Percentiles rank a stretch among this genome's conserved stretches.
phyloP scores from a whole-genome alignment of 2,329 filamentous ascomycete species.

The Hypoxylon sp. region DNA sequence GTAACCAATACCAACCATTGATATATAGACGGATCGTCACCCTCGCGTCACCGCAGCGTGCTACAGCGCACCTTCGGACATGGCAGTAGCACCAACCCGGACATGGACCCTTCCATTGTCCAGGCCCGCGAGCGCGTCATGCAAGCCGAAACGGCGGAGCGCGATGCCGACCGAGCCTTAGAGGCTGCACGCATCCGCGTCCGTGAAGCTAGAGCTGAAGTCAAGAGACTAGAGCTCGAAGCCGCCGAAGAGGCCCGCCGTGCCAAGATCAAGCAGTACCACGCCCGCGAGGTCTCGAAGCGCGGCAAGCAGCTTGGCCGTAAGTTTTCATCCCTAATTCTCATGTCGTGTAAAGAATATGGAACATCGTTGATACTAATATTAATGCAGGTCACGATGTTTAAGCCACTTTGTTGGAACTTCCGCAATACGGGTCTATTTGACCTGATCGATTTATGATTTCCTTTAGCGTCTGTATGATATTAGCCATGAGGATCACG shows the following conservation, averaged over 20 bases:
- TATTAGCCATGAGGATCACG: slow-evolving; percentile 6
- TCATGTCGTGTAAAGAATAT: not conserved
- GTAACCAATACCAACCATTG: not conserved
- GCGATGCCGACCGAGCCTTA: slow-evolving; percentile 74
- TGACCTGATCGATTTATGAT: not conserved
- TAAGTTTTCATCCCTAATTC: slow-evolving; percentile 58
- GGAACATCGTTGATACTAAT: slow-evolving; percentile 1
- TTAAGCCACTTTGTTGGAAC: slow-evolving; percentile 8
- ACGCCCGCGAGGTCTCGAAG: slow-evolving; percentile 75
- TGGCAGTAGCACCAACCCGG: slow-evolving; percentile 59
- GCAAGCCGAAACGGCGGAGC: slow-evolving; percentile 72
- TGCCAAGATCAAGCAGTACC: slow-evolving; percentile 76
- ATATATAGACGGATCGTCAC: slow-evolving; percentile 20
- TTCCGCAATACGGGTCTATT: not conserved
- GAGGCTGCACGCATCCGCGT: slow-evolving; percentile 70
- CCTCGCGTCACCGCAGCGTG: slow-evolving; percentile 55
- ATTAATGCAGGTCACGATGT: slow-evolving; percentile 31
- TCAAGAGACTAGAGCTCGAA: slow-evolving; percentile 73
- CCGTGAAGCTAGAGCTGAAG: slow-evolving; percentile 72
- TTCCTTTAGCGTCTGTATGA: slow-evolving; percentile 1
- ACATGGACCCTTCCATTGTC: slow-evolving; percentile 73
- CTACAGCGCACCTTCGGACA: slow-evolving; percentile 60
- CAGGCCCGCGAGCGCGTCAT: slow-evolving; percentile 73
- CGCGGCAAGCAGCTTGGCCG: slow-evolving; percentile 77
- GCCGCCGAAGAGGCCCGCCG: slow-evolving; percentile 73